phyloP scores from a whole-genome alignment of 1,284 basidiomycete genomes.

The Cutaneotrichosporon sp. region DNA sequence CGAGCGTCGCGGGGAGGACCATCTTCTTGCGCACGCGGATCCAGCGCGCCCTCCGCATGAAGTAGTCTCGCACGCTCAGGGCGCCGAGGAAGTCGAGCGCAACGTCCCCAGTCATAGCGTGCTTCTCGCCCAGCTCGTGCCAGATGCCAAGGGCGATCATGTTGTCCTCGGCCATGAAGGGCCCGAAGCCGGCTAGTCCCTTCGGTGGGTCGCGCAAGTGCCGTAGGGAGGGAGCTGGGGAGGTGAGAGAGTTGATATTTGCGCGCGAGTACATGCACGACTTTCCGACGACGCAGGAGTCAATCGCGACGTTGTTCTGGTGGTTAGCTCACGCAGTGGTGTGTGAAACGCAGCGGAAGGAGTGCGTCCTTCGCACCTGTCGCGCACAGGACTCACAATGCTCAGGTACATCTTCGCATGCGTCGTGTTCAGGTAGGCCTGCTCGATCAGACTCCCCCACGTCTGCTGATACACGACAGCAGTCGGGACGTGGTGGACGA shows the following conservation, averaged over 20 bases:
- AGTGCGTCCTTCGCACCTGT: too few relatives aligned
- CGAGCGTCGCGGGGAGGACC: conserved; percentile 72
- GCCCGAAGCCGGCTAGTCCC: conserved; percentile 69
- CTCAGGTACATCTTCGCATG: conserved; percentile 99
- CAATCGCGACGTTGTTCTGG: conserved; percentile 62
- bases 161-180: conserved; percentile 90
- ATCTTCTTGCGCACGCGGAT: conserved; percentile 90
- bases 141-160: conserved; percentile 85
- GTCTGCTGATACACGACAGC: conserved; percentile 65
- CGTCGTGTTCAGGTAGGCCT: conserved; percentile 91
- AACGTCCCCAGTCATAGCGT: conserved; percentile 81
- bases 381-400: conserved; percentile 60
- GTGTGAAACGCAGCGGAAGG: too few relatives aligned
- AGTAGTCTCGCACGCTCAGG: conserved; percentile 73
- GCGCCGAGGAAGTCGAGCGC: conserved; percentile 81
- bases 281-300: conserved; percentile 97
- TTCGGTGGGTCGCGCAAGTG: conserved; percentile 28
- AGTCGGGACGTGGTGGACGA: conserved; percentile 95
- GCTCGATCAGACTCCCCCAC: conserved; percentile 80
- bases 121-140: conserved; percentile 81
- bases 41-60: conserved; percentile 83
- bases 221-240: conserved; percentile 38
- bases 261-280: conserved; percentile 89
- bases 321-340: too few relatives aligned
- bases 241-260: conserved; percentile 52